Conservation (phyloP, 2,329 filamentous ascomycete genomes). For the Colletotrichum sp. region DNA sequence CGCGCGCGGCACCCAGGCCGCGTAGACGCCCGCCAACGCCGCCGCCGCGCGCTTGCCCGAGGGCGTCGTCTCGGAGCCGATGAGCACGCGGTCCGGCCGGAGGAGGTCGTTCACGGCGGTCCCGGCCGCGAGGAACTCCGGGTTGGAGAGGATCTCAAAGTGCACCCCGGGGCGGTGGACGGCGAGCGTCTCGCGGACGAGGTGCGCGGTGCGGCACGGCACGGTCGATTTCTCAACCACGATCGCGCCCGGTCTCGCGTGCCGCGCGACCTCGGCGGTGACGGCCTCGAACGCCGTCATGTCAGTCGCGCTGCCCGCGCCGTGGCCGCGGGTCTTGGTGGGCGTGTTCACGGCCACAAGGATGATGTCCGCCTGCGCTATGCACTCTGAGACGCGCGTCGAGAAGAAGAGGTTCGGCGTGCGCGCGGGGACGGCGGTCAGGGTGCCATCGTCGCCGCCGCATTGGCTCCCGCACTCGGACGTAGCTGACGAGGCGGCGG, state of each 20-base stretch:
- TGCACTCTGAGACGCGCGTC: constrained; percentile 65
- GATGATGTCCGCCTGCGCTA: constrained; percentile 73
- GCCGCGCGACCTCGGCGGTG: constrained; percentile 67
- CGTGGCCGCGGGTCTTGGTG: constrained; percentile 73
- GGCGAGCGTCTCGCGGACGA: constrained; percentile 68
- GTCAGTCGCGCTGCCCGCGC: constrained; percentile 74
- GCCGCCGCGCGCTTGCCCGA: constrained; percentile 67
- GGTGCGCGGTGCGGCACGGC: constrained; percentile 74
- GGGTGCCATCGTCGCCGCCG: constrained; percentile 26
- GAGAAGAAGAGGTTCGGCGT: constrained; percentile 77
- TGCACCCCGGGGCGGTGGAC: constrained; percentile 65
- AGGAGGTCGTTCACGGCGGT: constrained; percentile 76
- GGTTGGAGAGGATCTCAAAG: constrained; percentile 81
- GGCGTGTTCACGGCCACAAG: constrained; percentile 82
- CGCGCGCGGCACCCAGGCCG: constrained; percentile 70
- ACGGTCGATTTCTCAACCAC: constrained; percentile 86
- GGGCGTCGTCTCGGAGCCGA: constrained; percentile 68
- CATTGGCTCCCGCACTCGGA: constrained; percentile 36
- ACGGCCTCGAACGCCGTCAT: constrained; percentile 76
- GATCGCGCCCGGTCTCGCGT: constrained; percentile 72
- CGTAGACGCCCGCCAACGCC: constrained; percentile 69
- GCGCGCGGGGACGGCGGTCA: constrained; percentile 47
- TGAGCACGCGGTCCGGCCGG: constrained; percentile 74
- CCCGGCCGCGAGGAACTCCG: constrained; percentile 81
- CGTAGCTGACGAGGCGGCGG: constrained; percentile 32